A percentile compares a stretch with the other conserved stretches of the same genome.
Evolutionary conservation across 2,329 filamentous ascomycete genomes (phyloP).

Genomic region (Aspergillus pseudoviridinutans): DNA sequence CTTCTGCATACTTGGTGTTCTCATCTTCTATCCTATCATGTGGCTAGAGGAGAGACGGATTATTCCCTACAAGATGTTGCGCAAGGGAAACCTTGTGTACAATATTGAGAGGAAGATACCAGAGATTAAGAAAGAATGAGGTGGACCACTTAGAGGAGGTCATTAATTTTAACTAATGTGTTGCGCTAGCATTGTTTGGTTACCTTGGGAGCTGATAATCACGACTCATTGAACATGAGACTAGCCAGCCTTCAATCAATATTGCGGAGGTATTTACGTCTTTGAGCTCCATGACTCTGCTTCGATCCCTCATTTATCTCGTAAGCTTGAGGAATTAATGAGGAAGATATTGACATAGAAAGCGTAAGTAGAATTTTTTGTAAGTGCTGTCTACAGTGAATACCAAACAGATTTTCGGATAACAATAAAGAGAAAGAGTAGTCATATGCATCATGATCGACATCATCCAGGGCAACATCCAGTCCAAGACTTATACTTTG

Average conservation of each 20-base stretch:
- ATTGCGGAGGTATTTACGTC: background rate
- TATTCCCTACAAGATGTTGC: conserved; percentile 19
- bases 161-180: background rate
- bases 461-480: background rate
- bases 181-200: background rate
- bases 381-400: background rate
- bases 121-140: conserved; percentile 21
- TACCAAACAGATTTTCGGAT: background rate
- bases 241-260: background rate
- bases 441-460: background rate
- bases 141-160: background rate
- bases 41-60: conserved; percentile 45
- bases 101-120: conserved; percentile 20
- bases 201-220: too few relatives aligned
- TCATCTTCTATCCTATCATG: conserved; percentile 49
- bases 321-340: background rate
- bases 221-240: too few relatives aligned
- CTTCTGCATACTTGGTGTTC: conserved; percentile 59
- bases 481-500: background rate
- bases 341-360: background rate
- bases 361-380: background rate
- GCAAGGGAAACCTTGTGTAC: conserved; percentile 23
- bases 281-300: too few relatives aligned
- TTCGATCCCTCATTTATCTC: background rate
- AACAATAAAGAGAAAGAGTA: background rate